Conservation (phyloP, 1,284 basidiomycete genomes). For the Tylopilus orsonianus region DNA sequence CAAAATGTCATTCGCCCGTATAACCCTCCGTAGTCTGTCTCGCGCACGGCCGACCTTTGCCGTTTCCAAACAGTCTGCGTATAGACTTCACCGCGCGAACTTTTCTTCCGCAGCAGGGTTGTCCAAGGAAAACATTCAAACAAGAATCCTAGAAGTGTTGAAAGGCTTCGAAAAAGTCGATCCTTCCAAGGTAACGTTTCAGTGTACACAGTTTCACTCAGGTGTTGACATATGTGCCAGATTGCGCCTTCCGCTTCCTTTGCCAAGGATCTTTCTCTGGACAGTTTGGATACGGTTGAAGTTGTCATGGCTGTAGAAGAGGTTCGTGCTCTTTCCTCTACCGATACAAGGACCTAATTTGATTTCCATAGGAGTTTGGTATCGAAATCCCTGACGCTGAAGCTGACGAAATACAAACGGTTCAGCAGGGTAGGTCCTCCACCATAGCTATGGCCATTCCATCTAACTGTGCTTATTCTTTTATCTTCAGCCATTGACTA, state of each 20-base stretch:
- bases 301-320: slow-evolving; percentile 99
- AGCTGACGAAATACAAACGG: slow-evolving; percentile 96
- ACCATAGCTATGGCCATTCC: slow-evolving; percentile 5
- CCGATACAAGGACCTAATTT: slow-evolving; percentile 1
- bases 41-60: slow-evolving; percentile 38
- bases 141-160: slow-evolving; percentile 85
- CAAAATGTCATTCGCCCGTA: slow-evolving; percentile 53
- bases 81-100: slow-evolving; percentile 45
- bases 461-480: slow-evolving; percentile 12
- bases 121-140: slow-evolving; percentile 74
- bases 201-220: slow-evolving; percentile 6
- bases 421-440: slow-evolving; percentile 78
- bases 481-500: slow-evolving; percentile 85
- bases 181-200: slow-evolving; percentile 63
- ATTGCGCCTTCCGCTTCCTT: slow-evolving; percentile 78
- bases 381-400: slow-evolving; percentile 98
- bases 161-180: slow-evolving; percentile 97
- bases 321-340: slow-evolving; percentile 45
- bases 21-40: slow-evolving; percentile 43
- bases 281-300: slow-evolving; percentile 97
- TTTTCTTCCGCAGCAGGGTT: slow-evolving; percentile 82
- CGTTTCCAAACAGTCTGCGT: slow-evolving; percentile 33
- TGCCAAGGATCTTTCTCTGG: slow-evolving; percentile 87
- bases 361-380: slow-evolving; percentile 64
- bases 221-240: slow-evolving; percentile 42